phyloP scores from a whole-genome alignment of 331 rosid genomes.

The Malus hybrid region DNA sequence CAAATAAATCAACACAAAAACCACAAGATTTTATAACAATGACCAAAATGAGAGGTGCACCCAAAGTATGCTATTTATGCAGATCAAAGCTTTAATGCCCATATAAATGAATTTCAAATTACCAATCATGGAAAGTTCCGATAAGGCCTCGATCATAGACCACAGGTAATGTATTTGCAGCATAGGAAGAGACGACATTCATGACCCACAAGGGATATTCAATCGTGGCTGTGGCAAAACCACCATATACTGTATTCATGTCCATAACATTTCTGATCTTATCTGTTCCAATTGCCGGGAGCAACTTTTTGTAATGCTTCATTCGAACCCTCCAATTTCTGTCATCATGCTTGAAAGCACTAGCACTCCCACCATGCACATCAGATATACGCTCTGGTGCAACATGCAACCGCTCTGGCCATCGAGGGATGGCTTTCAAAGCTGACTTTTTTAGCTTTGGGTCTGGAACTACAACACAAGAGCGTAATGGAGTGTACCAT shows the following conservation, averaged over 20 bases:
- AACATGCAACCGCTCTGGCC: conserved; percentile 70
- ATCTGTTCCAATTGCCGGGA: conserved; percentile 70
- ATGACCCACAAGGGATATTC: conserved; percentile 94
- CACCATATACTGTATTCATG: conserved; percentile 86
- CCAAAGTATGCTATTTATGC: not conserved
- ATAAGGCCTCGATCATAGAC: conserved; percentile 89
- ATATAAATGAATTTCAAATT: conserved; percentile 14
- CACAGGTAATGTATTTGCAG: conserved; percentile 66
- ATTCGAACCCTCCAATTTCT: conserved; percentile 74
- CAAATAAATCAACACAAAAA: conserved; percentile 17
- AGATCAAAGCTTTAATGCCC: not conserved
- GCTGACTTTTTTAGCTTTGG: conserved; percentile 52
- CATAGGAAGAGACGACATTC: conserved; percentile 93
- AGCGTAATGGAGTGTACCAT: conserved; percentile 94
- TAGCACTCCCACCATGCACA: conserved; percentile 51
- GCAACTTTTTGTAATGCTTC: conserved; percentile 79
- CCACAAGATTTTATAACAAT: not conserved
- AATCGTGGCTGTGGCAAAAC: conserved; percentile 71
- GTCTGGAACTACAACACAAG: conserved; percentile 73
- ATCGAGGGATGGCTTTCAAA: conserved; percentile 49
- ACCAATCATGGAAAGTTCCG: conserved; percentile 97
- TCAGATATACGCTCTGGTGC: conserved; percentile 59
- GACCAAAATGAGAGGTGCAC: not conserved
- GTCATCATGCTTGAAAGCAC: conserved; percentile 63
- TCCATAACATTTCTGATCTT: conserved; percentile 94